phyloP scores from a whole-genome alignment of 2,329 filamentous ascomycete genomes.

The Colletotrichum tamarilloi region DNA sequence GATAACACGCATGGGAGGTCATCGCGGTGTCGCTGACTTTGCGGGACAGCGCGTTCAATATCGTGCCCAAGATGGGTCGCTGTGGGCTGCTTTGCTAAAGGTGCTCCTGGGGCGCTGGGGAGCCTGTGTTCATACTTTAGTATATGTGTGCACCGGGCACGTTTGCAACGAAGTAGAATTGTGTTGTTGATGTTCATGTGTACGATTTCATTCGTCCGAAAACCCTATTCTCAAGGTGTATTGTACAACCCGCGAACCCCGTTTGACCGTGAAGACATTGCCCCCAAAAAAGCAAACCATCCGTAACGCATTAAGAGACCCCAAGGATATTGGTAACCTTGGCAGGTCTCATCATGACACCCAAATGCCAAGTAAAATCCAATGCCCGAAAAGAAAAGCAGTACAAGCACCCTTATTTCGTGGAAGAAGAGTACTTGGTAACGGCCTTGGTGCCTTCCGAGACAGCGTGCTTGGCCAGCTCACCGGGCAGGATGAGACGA shows the following conservation, averaged over 20 bases:
- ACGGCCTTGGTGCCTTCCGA: conserved; percentile 99
- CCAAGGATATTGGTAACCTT: conserved; percentile 56
- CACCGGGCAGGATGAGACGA: conserved; percentile 95
- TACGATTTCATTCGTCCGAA: conserved; percentile 71
- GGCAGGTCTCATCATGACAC: conserved; percentile 68
- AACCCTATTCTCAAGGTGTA: conserved; percentile 73
- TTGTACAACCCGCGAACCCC: conserved; percentile 80
- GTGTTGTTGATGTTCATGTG: conserved; percentile 57
- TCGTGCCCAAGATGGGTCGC: neutral
- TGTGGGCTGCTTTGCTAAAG: too few relatives aligned
- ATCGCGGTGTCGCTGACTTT: rapidly evolving
- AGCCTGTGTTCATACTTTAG: neutral
- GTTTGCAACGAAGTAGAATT: too few relatives aligned
- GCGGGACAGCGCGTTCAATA: neutral
- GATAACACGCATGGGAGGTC: conserved; percentile 50
- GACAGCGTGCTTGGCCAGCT: conserved; percentile 99
- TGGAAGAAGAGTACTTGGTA: conserved; percentile 99
- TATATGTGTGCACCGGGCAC: too few relatives aligned
- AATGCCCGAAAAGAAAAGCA: conserved; percentile 71
- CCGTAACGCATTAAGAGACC: conserved; percentile 80
- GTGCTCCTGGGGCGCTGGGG: too few relatives aligned
- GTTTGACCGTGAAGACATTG: conserved; percentile 77
- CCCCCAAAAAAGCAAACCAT: conserved; percentile 75
- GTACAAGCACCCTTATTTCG: conserved; percentile 79
- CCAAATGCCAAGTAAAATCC: conserved; percentile 66